Percentiles rank a stretch among this genome's conserved stretches.
phyloP scores from a whole-genome alignment of 139 green algal genomes.

The Axilococcus clingmanii region DNA sequence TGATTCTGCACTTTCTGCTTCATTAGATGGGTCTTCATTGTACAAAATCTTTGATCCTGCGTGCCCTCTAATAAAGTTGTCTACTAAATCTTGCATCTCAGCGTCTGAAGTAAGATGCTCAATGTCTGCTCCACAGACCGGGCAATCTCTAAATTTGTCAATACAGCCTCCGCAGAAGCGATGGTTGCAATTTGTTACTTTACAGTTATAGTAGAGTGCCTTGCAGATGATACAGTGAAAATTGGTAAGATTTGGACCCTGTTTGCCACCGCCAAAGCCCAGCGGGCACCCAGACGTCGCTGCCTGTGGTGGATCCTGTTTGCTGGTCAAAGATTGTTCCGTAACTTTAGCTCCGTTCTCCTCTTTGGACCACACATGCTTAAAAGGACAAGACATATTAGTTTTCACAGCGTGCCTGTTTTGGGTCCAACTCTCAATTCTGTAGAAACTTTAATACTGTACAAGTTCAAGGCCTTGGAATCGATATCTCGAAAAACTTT shows the following conservation, averaged over 20 bases:
- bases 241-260: constrained; percentile 7
- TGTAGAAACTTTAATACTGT: too few species aligned
- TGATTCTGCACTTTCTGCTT: not conserved
- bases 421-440: too few species aligned
- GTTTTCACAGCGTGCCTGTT: too few species aligned
- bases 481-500: too few species aligned
- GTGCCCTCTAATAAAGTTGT: constrained; percentile 17
- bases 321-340: too few species aligned
- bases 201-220: constrained; percentile 15
- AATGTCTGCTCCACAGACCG: constrained; percentile 22
- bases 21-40: not conserved
- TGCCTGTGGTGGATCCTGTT: not conserved
- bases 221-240: constrained; percentile 28
- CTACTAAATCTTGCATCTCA: constrained; percentile 11
- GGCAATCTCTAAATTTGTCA: constrained; percentile 12
- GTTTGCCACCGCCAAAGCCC: not conserved
- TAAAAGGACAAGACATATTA: constrained; percentile 1
- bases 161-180: constrained; percentile 19
- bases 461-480: too few species aligned
- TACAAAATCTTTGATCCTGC: constrained; percentile 13
- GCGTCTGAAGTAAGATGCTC: not conserved
- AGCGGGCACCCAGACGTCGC: constrained; percentile 2
- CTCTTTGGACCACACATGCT: constrained; percentile 1
- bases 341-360: too few species aligned
- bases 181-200: constrained; percentile 15